Percentiles rank a stretch among this genome's conserved stretches.
Conservation (phyloP, 257 asterid genomes). For the Catharanthus roseus region DNA sequence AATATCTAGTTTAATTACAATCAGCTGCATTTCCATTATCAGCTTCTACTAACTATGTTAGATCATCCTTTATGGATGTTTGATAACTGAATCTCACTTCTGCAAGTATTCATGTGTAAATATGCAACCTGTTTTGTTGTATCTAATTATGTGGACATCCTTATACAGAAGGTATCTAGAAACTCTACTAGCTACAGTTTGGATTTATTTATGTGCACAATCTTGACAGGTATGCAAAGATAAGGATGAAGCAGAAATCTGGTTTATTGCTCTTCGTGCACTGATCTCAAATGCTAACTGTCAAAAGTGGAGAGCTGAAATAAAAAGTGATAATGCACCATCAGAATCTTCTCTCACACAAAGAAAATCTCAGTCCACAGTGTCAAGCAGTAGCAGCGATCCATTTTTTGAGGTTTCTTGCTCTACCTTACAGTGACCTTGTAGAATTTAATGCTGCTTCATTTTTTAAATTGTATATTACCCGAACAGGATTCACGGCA, state of each 20-base stretch:
- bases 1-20: neutral
- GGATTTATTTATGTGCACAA: slow-evolving; percentile 15
- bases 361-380: slow-evolving; percentile 32
- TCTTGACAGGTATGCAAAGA: slow-evolving; percentile 68
- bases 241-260: slow-evolving; percentile 68
- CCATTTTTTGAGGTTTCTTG: slow-evolving; percentile 45
- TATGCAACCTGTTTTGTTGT: neutral
- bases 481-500: slow-evolving; percentile 37
- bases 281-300: slow-evolving; percentile 41
- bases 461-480: slow-evolving; percentile 19
- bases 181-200: neutral
- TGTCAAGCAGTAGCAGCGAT: slow-evolving; percentile 36
- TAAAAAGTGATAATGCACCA: slow-evolving; percentile 28
- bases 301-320: slow-evolving; percentile 44
- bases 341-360: slow-evolving; percentile 43
- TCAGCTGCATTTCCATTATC: neutral
- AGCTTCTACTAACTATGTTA: neutral
- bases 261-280: slow-evolving; percentile 61
- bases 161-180: neutral
- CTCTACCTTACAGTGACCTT: slow-evolving; percentile 15
- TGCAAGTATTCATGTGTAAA: neutral
- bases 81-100: slow-evolving; percentile 1
- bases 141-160: neutral
- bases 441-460: slow-evolving; percentile 8
- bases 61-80: neutral